phyloP scores from a whole-genome alignment of 176 grass and related monocot genomes.

The Oryza coarctata region DNA sequence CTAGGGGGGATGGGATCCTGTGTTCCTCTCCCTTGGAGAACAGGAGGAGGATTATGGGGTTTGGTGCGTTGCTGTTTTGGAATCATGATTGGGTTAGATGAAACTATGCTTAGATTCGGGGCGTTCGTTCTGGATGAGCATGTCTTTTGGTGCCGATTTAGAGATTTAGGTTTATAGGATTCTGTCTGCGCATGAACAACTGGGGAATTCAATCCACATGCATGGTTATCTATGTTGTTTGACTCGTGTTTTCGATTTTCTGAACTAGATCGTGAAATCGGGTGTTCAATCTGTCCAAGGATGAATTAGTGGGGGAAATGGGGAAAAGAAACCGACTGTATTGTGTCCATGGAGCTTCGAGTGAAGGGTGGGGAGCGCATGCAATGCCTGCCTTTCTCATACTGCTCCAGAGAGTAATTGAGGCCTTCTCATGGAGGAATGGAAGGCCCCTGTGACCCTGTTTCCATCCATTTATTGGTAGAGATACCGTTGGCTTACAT shows the following conservation, averaged over 20 bases:
- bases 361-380: constrained; percentile 43
- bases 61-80: neutral
- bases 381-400: constrained; percentile 63
- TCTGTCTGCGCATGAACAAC: neutral
- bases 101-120: neutral
- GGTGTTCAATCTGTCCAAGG: no score
- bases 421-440: constrained; percentile 25
- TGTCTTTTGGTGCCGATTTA: neutral
- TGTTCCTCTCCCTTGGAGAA: neutral
- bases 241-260: neutral
- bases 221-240: neutral
- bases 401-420: constrained; percentile 39
- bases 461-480: constrained; percentile 27
- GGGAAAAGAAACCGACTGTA: neutral
- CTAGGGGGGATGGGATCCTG: neutral
- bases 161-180: neutral
- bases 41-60: neutral
- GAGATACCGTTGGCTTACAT: constrained; percentile 40
- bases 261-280: neutral
- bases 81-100: neutral
- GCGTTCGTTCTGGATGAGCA: neutral
- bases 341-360: constrained; percentile 42
- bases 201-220: neutral
- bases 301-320: neutral
- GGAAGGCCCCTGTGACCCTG: constrained; percentile 2